These are phyloP conservation scores for Sodiomyces alkalinus DNA, from an alignment of 2,329 filamentous ascomycete genomes.

Conservation along the genomic window DNA sequence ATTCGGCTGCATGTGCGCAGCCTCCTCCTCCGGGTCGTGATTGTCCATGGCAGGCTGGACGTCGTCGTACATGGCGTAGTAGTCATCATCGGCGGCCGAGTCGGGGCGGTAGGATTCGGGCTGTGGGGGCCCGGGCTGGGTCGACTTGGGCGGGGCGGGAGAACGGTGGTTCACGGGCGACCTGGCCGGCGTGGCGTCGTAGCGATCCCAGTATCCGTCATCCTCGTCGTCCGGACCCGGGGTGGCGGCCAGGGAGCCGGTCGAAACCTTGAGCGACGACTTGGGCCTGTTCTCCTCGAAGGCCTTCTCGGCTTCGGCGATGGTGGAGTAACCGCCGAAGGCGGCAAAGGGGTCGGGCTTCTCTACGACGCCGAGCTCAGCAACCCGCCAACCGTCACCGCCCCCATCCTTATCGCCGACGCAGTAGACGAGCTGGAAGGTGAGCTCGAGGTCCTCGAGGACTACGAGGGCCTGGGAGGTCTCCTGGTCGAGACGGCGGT, in stretches of 20 bases:
- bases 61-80: conserved; percentile 61
- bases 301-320: conserved; percentile 46
- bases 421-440: conserved; percentile 56
- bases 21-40: conserved; percentile 63
- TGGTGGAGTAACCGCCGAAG: conserved; percentile 33
- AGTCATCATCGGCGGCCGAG: conserved; percentile 45
- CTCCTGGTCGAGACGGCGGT: conserved; percentile 57
- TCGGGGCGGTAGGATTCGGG: conserved; percentile 11
- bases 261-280: conserved; percentile 8
- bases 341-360: conserved; percentile 37
- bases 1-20: conserved; percentile 20
- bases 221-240: conserved; percentile 49
- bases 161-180: conserved; percentile 49
- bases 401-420: conserved; percentile 45
- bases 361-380: conserved; percentile 50
- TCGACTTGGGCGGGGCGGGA: conserved; percentile 33
- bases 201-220: conserved; percentile 67
- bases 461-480: conserved; percentile 55
- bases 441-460: conserved; percentile 44
- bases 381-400: conserved; percentile 54
- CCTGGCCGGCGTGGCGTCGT: conserved; percentile 53
- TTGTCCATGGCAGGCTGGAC: conserved; percentile 72
- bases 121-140: conserved; percentile 14
- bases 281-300: conserved; percentile 22
- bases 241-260: conserved; percentile 6